Evolutionary conservation across 495 filamentous ascomycete genomes (phyloP), one percentile per base, ranked within the genome.

Genomic region (Penicillium coprophilum): DNA sequence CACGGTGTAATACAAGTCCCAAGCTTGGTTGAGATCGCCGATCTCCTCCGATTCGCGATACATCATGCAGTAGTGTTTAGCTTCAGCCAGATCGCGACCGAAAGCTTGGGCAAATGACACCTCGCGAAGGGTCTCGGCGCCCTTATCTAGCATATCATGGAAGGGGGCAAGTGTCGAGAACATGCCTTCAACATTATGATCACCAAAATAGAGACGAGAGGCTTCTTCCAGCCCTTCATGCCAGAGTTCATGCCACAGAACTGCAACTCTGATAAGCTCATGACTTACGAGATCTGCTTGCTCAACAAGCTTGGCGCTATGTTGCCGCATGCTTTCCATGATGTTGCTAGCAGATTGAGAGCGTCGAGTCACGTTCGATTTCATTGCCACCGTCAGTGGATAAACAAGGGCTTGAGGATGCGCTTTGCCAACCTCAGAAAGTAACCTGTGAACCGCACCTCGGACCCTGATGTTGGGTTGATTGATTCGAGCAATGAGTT

Each of bases 351-450:
- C 94, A 31, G 91, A 92, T 62, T 88, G 86, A 24, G 89, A 90
- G 36, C 94, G 85, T 43, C 89, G 82, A 39, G 86, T 82, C 36
- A 83, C 77, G 62, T 91, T 88, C 4, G 94, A 97, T 69, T 99
- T 99, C 85, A 96, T 96, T 13, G 95, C 92, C 9, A 99, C 95
- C 0, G 95, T 97, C 60, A 99, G 81, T n/a, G 94, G 92, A 66
- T 97, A 99, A n/a, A 99, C 95, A 21, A 99, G 70, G n/a, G 94
- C 92, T 64, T 99, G 94, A 12, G 94, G 94, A 68, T 99, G 94
- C 11, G 89, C 85, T 57, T 91, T 87, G 41, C 94, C 95, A 50
- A 99, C 88, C 71, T 97, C 94, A 9, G 86, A 85, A 21, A 99
- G 79, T 5, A 99, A 77, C 48, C 91, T 88, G 71, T 97, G 94